Percentiles rank a stretch among this genome's conserved stretches.
These are phyloP conservation scores for Candida pseudoviswanathii DNA, from an alignment of 1,139 yeast species.

Conservation along the genomic window DNA sequence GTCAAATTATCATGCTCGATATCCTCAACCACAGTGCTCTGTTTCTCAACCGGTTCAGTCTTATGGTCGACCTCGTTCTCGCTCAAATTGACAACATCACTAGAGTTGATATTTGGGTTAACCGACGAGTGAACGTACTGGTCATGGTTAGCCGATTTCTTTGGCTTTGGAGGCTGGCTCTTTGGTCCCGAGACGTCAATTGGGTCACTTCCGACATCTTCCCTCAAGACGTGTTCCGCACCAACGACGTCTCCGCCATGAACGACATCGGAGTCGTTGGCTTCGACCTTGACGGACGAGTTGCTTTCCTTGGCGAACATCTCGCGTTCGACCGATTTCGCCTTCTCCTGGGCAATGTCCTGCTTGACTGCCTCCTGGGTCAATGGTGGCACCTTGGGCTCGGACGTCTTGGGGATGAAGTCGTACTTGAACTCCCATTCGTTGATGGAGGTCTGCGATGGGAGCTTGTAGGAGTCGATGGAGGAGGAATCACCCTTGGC, in stretches of 20 bases:
- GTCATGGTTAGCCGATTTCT: conserved; percentile 43
- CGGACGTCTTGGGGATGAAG: conserved; percentile 44
- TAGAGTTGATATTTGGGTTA: conserved; percentile 44
- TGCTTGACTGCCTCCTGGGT: conserved; percentile 53
- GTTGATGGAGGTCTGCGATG: conserved; percentile 50
- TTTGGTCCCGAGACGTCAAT: conserved; percentile 22
- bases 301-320: conserved; percentile 38
- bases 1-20: conserved; percentile 40
- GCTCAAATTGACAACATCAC: conserved; percentile 42
- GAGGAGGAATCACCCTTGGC: conserved; percentile 51
- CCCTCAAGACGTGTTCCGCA: conserved; percentile 42
- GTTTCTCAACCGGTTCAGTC: conserved; percentile 29
- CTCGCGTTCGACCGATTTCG: conserved; percentile 45
- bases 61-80: conserved; percentile 43
- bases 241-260: conserved; percentile 48
- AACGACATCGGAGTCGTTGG: conserved; percentile 42
- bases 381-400: conserved; percentile 55
- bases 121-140: conserved; percentile 45
- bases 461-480: conserved; percentile 47
- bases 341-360: conserved; percentile 47
- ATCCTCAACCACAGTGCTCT: conserved; percentile 39
- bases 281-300: conserved; percentile 48
- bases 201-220: conserved; percentile 39
- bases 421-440: conserved; percentile 57
- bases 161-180: conserved; percentile 17